phyloP scores from a whole-genome alignment of 208 protist species.

The Acanthamoeba sp. region DNA sequence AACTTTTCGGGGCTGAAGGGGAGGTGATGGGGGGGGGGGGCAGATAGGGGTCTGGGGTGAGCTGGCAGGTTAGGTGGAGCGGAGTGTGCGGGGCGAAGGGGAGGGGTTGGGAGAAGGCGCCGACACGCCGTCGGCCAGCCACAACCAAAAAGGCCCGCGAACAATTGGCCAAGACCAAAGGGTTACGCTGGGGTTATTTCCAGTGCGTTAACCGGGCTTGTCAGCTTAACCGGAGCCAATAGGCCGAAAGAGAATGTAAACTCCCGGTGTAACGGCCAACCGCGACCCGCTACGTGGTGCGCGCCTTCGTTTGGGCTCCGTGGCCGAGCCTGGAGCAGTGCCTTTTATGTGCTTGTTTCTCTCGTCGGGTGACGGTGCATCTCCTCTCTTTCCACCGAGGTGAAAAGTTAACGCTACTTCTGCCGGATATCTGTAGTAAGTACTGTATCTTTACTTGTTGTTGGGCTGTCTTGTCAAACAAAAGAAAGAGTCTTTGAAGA shows the following conservation, averaged over 20 bases:
- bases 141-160: background rate
- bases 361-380: no score
- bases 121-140: background rate
- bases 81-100: no score
- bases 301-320: no score
- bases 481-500: no score
- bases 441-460: no score
- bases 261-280: background rate
- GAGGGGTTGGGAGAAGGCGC: background rate
- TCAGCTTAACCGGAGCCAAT: background rate
- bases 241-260: background rate
- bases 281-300: background rate
- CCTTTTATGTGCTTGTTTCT: no score
- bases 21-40: background rate
- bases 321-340: no score
- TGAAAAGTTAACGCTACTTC: no score
- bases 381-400: no score
- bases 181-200: background rate
- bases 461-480: no score
- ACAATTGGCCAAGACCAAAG: background rate
- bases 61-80: background rate
- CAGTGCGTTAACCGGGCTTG: background rate
- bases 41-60: background rate
- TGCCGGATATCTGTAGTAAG: no score
- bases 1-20: background rate